Conservation (phyloP, 768 basidiomycete genomes). For the Megacollybia marginata region DNA sequence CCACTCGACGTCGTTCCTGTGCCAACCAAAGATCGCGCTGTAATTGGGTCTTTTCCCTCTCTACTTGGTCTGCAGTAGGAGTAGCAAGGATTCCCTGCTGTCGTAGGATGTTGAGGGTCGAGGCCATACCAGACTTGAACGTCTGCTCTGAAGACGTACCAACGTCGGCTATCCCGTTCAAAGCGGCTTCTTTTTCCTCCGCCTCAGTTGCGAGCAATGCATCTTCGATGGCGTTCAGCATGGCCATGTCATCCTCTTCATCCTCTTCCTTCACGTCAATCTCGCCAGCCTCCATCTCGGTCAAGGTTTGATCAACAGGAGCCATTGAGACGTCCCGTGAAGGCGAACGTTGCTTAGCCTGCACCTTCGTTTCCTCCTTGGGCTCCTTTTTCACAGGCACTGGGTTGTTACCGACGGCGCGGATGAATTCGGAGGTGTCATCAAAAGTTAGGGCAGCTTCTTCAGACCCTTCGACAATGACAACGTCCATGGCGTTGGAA, state of each 20-base stretch:
- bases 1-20: slow-evolving; percentile 67
- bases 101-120: slow-evolving; percentile 81
- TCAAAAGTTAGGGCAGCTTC: slow-evolving; percentile 77
- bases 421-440: slow-evolving; percentile 95
- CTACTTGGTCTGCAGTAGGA: slow-evolving; percentile 51
- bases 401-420: slow-evolving; percentile 68
- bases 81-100: slow-evolving; percentile 84
- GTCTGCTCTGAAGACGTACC: slow-evolving; percentile 76
- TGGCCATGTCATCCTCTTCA: slow-evolving; percentile 59
- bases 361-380: slow-evolving; percentile 22
- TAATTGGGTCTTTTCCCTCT: slow-evolving; percentile 76
- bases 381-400: slow-evolving; percentile 43
- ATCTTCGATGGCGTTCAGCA: slow-evolving; percentile 73
- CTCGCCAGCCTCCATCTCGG: slow-evolving; percentile 80
- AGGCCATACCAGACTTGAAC: slow-evolving; percentile 79
- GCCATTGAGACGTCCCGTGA: slow-evolving; percentile 51
- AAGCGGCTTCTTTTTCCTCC: slow-evolving; percentile 37
- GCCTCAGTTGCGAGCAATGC: slow-evolving; percentile 57
- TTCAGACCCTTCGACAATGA: slow-evolving; percentile 42
- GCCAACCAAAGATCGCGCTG: slow-evolving; percentile 89
- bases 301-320: slow-evolving; percentile 54
- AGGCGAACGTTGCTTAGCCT: slow-evolving; percentile 25
- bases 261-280: slow-evolving; percentile 73
- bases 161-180: slow-evolving; percentile 27
- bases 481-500: slow-evolving; percentile 27